Conservation (phyloP, 768 basidiomycete species). For the Tulasnella sp. region DNA sequence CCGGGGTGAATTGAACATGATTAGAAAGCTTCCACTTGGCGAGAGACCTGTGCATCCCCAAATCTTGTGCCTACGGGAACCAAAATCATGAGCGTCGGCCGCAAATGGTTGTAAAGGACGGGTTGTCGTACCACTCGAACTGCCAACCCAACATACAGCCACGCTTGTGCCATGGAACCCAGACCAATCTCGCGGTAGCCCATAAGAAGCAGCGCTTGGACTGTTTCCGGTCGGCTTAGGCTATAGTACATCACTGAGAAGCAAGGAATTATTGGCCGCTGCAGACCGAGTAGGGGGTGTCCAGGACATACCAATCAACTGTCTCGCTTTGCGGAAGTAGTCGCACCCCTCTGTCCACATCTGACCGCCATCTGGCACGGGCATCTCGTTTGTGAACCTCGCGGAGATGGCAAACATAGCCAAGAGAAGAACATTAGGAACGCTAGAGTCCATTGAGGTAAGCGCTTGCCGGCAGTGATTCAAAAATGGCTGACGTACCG, state of each 20-base stretch:
- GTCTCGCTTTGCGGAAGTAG: conserved; percentile 55
- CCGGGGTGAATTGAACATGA: conserved; percentile 26
- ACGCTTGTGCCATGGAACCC: conserved; percentile 75
- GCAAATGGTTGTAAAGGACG: background rate
- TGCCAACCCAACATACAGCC: conserved; percentile 78
- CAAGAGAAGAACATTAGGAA: conserved; percentile 33
- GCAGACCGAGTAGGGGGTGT: background rate
- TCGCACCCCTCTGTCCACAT: conserved; percentile 78
- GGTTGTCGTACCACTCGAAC: conserved; percentile 51
- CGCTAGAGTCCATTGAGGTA: conserved; percentile 29
- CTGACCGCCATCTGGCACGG: conserved; percentile 23
- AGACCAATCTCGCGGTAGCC: conserved; percentile 80
- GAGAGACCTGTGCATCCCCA: conserved; percentile 70
- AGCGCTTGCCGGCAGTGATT: conserved; percentile 32
- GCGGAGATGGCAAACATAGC: conserved; percentile 78
- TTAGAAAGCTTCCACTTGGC: conserved; percentile 63
- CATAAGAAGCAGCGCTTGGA: conserved; percentile 67
- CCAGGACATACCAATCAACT: conserved; percentile 33
- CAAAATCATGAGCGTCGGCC: background rate
- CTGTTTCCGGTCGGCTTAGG: conserved; percentile 44
- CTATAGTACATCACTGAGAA: background rate
- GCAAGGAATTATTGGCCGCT: background rate
- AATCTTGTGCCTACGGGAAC: conserved; percentile 48
- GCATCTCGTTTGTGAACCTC: conserved; percentile 35
- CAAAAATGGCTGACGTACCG: background rate